Evolutionary conservation across 2,329 filamentous ascomycete species (phyloP).

Genomic region (Colletotrichum viniferum): DNA sequence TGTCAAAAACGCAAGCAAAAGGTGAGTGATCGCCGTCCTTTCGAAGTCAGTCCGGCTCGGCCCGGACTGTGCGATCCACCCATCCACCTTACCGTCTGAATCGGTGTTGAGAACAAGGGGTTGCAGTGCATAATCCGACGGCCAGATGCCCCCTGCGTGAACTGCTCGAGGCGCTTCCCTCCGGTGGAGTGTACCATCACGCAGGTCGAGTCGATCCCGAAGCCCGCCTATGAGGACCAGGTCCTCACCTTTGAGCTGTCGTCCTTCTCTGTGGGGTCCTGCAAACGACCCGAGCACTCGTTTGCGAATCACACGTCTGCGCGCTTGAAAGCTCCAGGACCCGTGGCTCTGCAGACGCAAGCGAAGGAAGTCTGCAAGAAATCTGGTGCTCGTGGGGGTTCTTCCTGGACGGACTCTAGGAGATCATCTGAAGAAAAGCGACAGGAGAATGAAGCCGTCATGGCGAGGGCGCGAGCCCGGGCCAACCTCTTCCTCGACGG

Average conservation of each 20-base stretch:
- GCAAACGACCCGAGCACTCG: background rate
- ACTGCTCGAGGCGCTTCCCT: conserved; percentile 23
- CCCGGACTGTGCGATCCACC: background rate
- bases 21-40: background rate
- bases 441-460: background rate
- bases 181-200: conserved; percentile 19
- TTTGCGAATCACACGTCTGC: background rate
- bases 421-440: background rate
- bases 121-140: conserved; percentile 21
- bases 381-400: background rate
- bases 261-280: background rate
- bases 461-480: background rate
- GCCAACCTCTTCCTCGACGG: conserved; percentile 23
- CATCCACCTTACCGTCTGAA: background rate
- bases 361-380: background rate
- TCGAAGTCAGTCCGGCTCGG: background rate
- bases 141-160: conserved; percentile 7
- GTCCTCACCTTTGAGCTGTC: conserved; percentile 16
- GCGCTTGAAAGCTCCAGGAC: background rate
- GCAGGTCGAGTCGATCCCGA: background rate
- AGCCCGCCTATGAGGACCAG: conserved; percentile 9
- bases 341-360: background rate
- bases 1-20: conserved; percentile 23
- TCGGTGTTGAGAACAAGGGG: background rate
- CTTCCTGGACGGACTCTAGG: background rate